These are phyloP conservation scores for Leptodermis oblonga DNA, from an alignment of 257 asterid genomes.

Conservation along the genomic window DNA sequence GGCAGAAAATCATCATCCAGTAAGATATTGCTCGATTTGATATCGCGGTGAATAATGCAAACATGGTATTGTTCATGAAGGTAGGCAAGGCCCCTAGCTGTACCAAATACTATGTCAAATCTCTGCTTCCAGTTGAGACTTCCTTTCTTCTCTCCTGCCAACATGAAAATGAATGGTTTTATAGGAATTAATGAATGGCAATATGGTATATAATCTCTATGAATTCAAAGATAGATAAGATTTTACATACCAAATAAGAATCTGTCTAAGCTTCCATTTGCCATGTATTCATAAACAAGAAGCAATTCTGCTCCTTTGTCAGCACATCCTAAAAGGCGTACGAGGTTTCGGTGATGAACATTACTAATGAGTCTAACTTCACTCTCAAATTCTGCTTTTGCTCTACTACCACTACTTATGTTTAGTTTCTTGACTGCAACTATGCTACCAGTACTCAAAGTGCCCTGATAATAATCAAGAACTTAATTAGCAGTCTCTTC, in stretches of 20 bases:
- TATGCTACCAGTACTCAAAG: constrained; percentile 53
- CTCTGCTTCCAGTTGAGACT: constrained; percentile 73
- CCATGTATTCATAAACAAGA: constrained; percentile 74
- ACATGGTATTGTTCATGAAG: constrained; percentile 74
- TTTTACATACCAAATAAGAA: constrained; percentile 54
- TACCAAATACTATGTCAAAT: constrained; percentile 59
- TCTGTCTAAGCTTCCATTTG: constrained; percentile 71
- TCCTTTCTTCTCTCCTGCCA: constrained; percentile 59
- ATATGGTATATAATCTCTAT: not conserved
- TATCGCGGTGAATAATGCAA: constrained; percentile 69
- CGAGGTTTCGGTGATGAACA: constrained; percentile 85
- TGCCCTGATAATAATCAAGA: no score
- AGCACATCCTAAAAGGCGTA: constrained; percentile 76
- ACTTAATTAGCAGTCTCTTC: no score
- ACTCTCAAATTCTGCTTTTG: constrained; percentile 62
- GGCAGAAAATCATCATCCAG: constrained; percentile 59
- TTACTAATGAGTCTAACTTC: constrained; percentile 83
- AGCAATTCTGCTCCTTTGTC: constrained; percentile 60
- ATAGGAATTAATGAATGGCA: not conserved
- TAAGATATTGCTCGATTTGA: constrained; percentile 68
- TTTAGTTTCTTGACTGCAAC: constrained; percentile 74
- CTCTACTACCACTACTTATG: constrained; percentile 49
- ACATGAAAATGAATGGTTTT: not conserved
- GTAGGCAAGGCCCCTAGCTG: constrained; percentile 75
- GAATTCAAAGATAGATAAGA: not conserved